Evolutionary conservation across 2,329 filamentous ascomycete genomes (phyloP), one percentile per base, ranked within the genome.

Genomic region (Colletotrichum sansevieriae): DNA sequence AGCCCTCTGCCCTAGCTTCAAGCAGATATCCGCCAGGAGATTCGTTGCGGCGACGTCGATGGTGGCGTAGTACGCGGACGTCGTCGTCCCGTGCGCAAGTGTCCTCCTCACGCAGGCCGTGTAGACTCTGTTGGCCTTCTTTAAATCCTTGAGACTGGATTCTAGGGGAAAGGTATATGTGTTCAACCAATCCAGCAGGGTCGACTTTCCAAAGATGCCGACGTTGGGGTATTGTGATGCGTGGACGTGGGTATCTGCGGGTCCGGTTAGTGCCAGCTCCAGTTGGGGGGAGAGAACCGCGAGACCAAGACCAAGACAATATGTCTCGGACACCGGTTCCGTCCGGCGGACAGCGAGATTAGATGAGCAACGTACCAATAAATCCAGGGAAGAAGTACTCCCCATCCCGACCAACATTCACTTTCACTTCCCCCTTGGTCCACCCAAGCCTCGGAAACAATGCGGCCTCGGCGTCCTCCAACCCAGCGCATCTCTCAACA

Each of bases 131-230:
- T 83, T 84, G 1, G 94, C 94, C 75, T 88, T 89, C 63, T 81
- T 72, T 5, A 89, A 81, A 71, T 89, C 84, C 7, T 85, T 81
- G 68, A 98, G 89, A 10, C 92, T 94, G 1, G 91, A 85, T 80
- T 99, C 96, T 71, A 97, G 87, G 0, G 96, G 96, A 76, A 98
- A 99, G 0, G 96, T 99, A 83, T 99, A 98, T 15, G 86, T 96
- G 74, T 95, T 88, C 5, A 99, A 85, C 96, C 96, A 99, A 80
- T 96, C 92, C 13, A 99, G 87, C 37, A 99, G 90, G 0, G 95
- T 98, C 0, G 93, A 91, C 72, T 95, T 96, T 75, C 96, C 96
- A 77, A 98, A 98, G 71, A 99, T 91, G 68, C 96, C 96, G 1
- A 90, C 89, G 76, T 99, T 99, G 66, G 95, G 94, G 75, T 97